Base-by-base conservation (phyloP, 352 stramenopile species). In the Globisporangium nagaii region DNA sequence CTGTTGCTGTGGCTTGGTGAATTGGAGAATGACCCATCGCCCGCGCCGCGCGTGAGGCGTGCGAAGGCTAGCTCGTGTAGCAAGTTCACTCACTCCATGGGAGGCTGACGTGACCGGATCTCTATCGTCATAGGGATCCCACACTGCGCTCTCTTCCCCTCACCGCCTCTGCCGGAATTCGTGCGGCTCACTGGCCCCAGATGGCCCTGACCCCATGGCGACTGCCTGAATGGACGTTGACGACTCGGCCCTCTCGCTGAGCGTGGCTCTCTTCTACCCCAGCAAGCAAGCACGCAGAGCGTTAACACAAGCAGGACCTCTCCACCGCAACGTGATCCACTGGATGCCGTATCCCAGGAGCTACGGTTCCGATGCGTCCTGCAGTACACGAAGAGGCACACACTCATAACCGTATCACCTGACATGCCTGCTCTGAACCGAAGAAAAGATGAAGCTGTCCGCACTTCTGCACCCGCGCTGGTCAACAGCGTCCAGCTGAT, bases 361-460 rank as follows among this genome's bases (percentile, higher is more conserved):
- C 31, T 42, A n/a, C 46, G 2, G 22, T 46, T 46, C 40, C 30
- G 40, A 30, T 20, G 2, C 13, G 40, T 32, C 30, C 40, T n/a
- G n/a, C 40, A 34, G 47, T 56, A 44, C 48, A 34, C n/a, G 40
- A 32, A 54, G 48, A n/a, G 34, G n/a, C n/a, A 22, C 47, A 54
- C 45, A 52, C 46, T 32, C 46, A 53, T 53, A 53, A 53, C 12
- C 31, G 22, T 37, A 53, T 53, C 46, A 42, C 44, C 7, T 31
- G 13, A n/a, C n/a, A 12, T 28, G 4, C 10, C 7, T n/a, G 44
- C 20, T 25, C 44, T 51, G 44, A 37, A 51, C 44, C 15, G 27
- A 46, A 27, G 17, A 50, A 19, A 37, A 20, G 27, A 15, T 37
- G 43, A 37, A 20, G 27, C 9, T 37, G 43, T 36, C 44, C 9